Base-by-base conservation (phyloP, 768 basidiomycete species). In the Pleurotus tuoliensis region DNA sequence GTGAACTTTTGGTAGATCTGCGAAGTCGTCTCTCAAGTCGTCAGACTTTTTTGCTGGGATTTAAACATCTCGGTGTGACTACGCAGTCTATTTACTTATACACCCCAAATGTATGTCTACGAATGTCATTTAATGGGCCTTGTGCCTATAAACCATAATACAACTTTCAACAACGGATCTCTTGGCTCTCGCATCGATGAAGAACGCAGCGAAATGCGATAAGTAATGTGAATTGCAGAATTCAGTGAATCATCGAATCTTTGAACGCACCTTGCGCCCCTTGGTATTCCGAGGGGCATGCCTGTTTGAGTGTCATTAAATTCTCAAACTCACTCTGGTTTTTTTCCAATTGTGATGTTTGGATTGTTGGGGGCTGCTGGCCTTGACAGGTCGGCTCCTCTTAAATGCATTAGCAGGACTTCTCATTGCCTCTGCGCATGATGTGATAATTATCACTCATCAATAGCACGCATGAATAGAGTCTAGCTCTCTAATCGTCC, bases 171-270 rank as follows among this genome's bases (percentile, higher is more conserved):
- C 82, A 82, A 82, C 72, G 80, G 82, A 83, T 84, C 81, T 82
- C 83, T 84, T 85, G 84, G 83, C 80, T 84, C 82, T 83, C 77
- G 80, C 82, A 84, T 86, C 82, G 80, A 85, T 85, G 84, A 86
- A 86, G 84, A 84, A 85, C 78, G 82, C 83, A 84, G 85, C 81
- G 79, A 86, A 85, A 80, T 82, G 84, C 79, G 81, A 86, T 83
- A 86, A 78, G 82, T 86, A 85, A 85, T 87, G 83, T 86, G 85
- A 86, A 84, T 85, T 85, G 83, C 82, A 83, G 82, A 83, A 81
- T 83, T 82, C 82, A 83, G 83, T 85, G 83, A 85, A 85, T 85
- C 84, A 85, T 87, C 81, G 81, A 87, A 83, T 85, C 82, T 86
- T 87, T 86, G 83, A 86, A 86, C 79, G 82, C 86, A 86, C 73